A percentile compares a stretch with the other conserved stretches of the same genome.
Conservation (phyloP, 768 basidiomycete species). For the Mycena amicta region DNA sequence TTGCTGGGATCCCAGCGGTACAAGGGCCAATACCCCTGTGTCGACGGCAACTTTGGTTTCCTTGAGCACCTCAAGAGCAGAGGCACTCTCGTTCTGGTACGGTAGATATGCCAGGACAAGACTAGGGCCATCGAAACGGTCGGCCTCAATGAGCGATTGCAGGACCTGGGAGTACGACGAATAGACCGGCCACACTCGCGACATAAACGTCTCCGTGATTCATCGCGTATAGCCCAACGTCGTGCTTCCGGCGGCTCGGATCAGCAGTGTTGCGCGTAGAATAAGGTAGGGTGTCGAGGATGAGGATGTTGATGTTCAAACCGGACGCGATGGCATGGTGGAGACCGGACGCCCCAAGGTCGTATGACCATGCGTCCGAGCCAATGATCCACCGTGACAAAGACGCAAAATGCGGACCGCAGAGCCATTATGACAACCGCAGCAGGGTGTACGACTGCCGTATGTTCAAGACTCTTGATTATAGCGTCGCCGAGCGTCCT, state of each 20-base stretch:
- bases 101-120: slow-evolving; percentile 95
- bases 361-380: slow-evolving; percentile 97
- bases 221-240: slow-evolving; percentile 97
- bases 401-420: slow-evolving; percentile 61
- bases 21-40: slow-evolving; percentile 94
- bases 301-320: slow-evolving; percentile 91
- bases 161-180: slow-evolving; percentile 94
- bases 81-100: slow-evolving; percentile 72
- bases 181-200: slow-evolving; percentile 92
- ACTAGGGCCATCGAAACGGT: slow-evolving; percentile 85
- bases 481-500: slow-evolving; percentile 60
- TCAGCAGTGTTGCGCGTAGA: slow-evolving; percentile 71
- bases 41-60: slow-evolving; percentile 97
- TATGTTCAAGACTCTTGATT: slow-evolving; percentile 47
- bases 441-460: slow-evolving; percentile 40
- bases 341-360: slow-evolving; percentile 91
- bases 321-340: slow-evolving; percentile 93
- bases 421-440: slow-evolving; percentile 62
- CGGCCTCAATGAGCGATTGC: slow-evolving; percentile 89
- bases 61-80: slow-evolving; percentile 90
- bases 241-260: slow-evolving; percentile 84
- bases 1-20: slow-evolving; percentile 97
- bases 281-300: slow-evolving; percentile 92
- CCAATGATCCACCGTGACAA: slow-evolving; percentile 95
- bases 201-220: slow-evolving; percentile 98